Base-by-base conservation (phyloP, 106 monocot genomes). In the Amphibolis antarctica region DNA sequence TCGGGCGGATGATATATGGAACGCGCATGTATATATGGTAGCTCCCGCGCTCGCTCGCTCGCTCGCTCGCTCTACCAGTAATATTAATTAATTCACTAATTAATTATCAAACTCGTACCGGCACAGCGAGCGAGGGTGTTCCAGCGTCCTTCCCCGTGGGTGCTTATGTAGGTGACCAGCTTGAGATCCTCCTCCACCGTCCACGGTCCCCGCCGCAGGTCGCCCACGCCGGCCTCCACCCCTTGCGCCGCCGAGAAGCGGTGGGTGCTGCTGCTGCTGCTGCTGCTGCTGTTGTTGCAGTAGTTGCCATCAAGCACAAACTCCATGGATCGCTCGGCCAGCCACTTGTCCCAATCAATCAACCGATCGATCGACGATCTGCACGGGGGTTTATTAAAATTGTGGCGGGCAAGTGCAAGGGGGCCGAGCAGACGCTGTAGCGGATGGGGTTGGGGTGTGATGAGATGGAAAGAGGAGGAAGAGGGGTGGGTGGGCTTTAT, bases 101-200 rank as follows among this genome's bases (percentile, higher is more conserved):
- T 25, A 10, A 56, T 10, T 10, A 56, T 5, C 23, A 12, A 25
- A 56, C 20, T 27, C 59, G 1, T 45, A 77, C 77, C 77, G 47
- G 77, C 64, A 19, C 22, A 12, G 26, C 66, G 67, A 20, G 78
- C 72, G 22, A 72, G 72, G 14, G 72, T 62, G 55, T 72, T 72
- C 78, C 72, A 72, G 17, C 68, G 61, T 24, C 78, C 78, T 19
- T 72, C 78, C 1, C 78, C 78, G 21, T 78, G 63, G 12, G 12
- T 55, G 5, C 50, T 12, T 52, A 78, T 63, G 46, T 78, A 78
- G 55, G 67, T 63, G 60, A 63, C 67, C 45, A 78, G 78, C 19
- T 72, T 0, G 17, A 72, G 62, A 67, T 78, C 78, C 62, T 78
- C 78, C 3, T 72, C 78, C 15, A 63, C 63, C 10, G 72, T 76